Evolutionary conservation across 2,329 filamentous ascomycete species (phyloP).

Genomic region (Colletotrichum sidae): DNA sequence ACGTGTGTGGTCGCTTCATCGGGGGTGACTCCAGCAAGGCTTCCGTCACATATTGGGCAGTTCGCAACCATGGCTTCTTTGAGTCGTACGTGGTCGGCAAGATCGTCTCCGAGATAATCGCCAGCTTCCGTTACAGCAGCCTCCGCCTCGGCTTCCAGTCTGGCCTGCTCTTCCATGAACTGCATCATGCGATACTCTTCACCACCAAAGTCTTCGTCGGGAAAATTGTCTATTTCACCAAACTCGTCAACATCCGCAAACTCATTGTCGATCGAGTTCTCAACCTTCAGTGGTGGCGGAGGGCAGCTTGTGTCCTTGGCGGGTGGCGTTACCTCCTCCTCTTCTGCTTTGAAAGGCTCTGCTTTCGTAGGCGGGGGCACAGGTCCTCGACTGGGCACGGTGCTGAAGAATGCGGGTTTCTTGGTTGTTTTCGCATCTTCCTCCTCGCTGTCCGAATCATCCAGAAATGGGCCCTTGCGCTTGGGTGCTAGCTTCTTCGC

Average conservation of each 20-base stretch:
- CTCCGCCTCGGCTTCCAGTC: constrained; percentile 68
- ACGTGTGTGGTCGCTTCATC: constrained; percentile 86
- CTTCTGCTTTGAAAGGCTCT: neutral
- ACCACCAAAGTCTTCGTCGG: constrained; percentile 63
- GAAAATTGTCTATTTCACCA: constrained; percentile 67
- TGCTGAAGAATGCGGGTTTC: neutral
- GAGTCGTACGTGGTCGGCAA: constrained; percentile 44
- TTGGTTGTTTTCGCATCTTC: constrained; percentile 42
- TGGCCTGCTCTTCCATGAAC: constrained; percentile 82
- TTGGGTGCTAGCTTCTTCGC: constrained; percentile 40
- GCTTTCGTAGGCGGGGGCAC: neutral
- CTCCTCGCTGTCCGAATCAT: constrained; percentile 73
- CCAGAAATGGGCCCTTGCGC: constrained; percentile 72
- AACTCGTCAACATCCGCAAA: constrained; percentile 50
- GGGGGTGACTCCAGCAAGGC: constrained; percentile 67
- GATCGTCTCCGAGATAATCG: constrained; percentile 49
- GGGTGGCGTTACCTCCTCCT: constrained; percentile 11
- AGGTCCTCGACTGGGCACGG: neutral
- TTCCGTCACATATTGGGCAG: constrained; percentile 84
- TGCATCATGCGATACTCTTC: constrained; percentile 74
- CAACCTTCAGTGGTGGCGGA: constrained; percentile 43
- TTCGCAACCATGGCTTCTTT: constrained; percentile 50
- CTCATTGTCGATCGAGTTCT: constrained; percentile 46
- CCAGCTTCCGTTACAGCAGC: constrained; percentile 53
- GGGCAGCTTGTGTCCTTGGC: constrained; percentile 35